These are phyloP conservation scores for Ogataea populi-albae DNA, from an alignment of 805 yeast species.

Conservation along the genomic window DNA sequence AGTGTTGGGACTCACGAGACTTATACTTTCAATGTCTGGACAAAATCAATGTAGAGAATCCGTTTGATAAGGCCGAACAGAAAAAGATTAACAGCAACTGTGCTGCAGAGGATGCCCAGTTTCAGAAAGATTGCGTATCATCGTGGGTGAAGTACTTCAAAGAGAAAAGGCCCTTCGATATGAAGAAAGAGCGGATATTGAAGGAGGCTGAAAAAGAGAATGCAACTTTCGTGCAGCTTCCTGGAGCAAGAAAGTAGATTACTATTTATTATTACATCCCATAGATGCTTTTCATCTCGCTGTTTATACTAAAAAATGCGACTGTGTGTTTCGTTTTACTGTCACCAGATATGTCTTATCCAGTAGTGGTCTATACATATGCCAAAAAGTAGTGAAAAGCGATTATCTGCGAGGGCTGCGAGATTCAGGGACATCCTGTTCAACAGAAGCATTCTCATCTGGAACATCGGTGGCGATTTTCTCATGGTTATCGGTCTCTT, in stretches of 20 bases:
- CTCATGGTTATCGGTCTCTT: conserved; percentile 2
- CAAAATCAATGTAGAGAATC: conserved; percentile 61
- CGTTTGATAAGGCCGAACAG: conserved; percentile 53
- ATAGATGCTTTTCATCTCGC: no score
- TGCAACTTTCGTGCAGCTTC: conserved; percentile 36
- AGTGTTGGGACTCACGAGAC: conserved; percentile 92
- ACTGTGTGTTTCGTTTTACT: no score
- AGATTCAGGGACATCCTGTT: no score
- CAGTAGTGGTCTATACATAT: no score
- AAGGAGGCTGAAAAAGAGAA: conserved; percentile 71
- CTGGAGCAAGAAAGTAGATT: conserved; percentile 24
- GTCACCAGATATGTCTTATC: no score
- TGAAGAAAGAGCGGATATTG: conserved; percentile 63
- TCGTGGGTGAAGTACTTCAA: conserved; percentile 91
- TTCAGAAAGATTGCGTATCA: conserved; percentile 73
- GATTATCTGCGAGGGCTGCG: no score
- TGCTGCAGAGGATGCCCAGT: conserved; percentile 51
- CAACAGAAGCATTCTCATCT: no score
- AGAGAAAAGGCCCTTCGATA: conserved; percentile 79
- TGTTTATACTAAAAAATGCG: conserved; percentile 1
- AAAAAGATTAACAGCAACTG: conserved; percentile 54
- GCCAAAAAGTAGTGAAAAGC: no score
- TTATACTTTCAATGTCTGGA: conserved; percentile 72
- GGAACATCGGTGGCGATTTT: no score
- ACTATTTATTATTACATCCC: neutral